phyloP scores from a whole-genome alignment of 148 eudicot species.

The Diospyros kaki region DNA sequence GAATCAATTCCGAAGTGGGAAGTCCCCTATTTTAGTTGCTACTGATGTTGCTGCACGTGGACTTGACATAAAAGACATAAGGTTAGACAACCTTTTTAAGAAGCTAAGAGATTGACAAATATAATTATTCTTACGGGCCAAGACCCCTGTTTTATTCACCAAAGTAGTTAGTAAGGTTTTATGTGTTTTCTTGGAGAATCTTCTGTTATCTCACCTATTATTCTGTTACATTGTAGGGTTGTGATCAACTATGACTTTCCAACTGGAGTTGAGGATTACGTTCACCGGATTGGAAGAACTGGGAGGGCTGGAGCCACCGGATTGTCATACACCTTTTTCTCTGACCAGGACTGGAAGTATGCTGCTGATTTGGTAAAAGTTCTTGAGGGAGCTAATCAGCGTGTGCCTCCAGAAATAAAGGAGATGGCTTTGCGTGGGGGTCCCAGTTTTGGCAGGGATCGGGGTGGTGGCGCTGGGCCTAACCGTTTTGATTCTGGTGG shows the following conservation, averaged over 20 bases:
- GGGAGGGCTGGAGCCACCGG: slow-evolving; percentile 99
- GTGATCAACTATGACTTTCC: slow-evolving; percentile 96
- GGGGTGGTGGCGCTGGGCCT: slow-evolving; percentile 32
- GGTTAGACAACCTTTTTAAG: slow-evolving; percentile 31
- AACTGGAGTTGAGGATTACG: slow-evolving; percentile 95
- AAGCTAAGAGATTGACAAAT: not conserved
- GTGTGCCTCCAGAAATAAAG: slow-evolving; percentile 77
- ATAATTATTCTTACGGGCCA: not conserved
- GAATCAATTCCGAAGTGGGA: slow-evolving; percentile 81
- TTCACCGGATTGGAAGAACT: slow-evolving; percentile 96
- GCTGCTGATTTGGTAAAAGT: slow-evolving; percentile 77
- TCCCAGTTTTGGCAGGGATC: slow-evolving; percentile 53
- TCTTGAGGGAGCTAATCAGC: slow-evolving; percentile 90
- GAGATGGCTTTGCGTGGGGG: slow-evolving; percentile 81
- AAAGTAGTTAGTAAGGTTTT: not conserved
- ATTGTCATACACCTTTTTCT: slow-evolving; percentile 77
- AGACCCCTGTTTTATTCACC: not conserved
- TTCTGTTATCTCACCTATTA: not conserved
- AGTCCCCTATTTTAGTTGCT: slow-evolving; percentile 81
- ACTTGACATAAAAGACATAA: slow-evolving; percentile 89
- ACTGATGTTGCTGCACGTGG: slow-evolving; percentile 99
- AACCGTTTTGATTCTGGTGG: slow-evolving; percentile 55
- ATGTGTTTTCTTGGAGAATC: slow-evolving; percentile 7
- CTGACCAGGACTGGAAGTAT: slow-evolving; percentile 96
- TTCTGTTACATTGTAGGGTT: slow-evolving; percentile 43